A percentile compares a stretch with the other conserved stretches of the same genome.
phyloP scores from a whole-genome alignment of 768 basidiomycete genomes.

The Lactarius hengduanensis region DNA sequence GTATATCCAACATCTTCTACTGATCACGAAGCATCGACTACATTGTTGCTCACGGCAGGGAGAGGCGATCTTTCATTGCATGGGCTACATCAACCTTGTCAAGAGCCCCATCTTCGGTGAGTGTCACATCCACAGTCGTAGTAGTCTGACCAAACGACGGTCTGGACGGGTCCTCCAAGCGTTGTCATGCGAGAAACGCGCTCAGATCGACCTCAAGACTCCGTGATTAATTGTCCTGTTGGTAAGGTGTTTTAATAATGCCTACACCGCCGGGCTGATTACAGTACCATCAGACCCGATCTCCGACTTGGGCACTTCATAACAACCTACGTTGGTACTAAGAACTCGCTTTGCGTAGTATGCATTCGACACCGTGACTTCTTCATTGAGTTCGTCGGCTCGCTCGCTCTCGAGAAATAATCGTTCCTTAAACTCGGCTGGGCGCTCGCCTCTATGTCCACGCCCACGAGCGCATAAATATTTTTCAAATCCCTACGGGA shows the following conservation, averaged over 20 bases:
- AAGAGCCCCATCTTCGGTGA: neutral
- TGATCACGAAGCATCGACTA: neutral
- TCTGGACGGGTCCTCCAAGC: slow-evolving; percentile 40
- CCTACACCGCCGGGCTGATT: neutral
- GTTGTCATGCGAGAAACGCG: slow-evolving; percentile 62
- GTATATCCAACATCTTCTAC: neutral
- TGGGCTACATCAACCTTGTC: neutral
- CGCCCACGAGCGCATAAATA: slow-evolving; percentile 69
- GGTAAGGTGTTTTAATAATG: neutral
- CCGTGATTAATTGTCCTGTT: slow-evolving; percentile 60
- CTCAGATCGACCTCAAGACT: slow-evolving; percentile 73
- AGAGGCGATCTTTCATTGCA: neutral
- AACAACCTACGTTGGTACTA: slow-evolving; percentile 70
- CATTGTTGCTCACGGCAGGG: neutral
- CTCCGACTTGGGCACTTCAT: slow-evolving; percentile 65
- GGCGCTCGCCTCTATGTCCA: slow-evolving; percentile 56
- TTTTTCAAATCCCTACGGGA: slow-evolving; percentile 72
- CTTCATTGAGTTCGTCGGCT: slow-evolving; percentile 41
- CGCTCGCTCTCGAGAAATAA: slow-evolving; percentile 61
- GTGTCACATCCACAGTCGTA: slow-evolving; percentile 26
- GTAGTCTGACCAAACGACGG: slow-evolving; percentile 18
- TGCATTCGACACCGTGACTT: slow-evolving; percentile 47
- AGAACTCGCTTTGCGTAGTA: slow-evolving; percentile 61
- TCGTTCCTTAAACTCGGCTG: slow-evolving; percentile 63
- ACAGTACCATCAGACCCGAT: slow-evolving; percentile 66